Conservation (phyloP, 345 rosid species). For the Erucastrum elatum region DNA sequence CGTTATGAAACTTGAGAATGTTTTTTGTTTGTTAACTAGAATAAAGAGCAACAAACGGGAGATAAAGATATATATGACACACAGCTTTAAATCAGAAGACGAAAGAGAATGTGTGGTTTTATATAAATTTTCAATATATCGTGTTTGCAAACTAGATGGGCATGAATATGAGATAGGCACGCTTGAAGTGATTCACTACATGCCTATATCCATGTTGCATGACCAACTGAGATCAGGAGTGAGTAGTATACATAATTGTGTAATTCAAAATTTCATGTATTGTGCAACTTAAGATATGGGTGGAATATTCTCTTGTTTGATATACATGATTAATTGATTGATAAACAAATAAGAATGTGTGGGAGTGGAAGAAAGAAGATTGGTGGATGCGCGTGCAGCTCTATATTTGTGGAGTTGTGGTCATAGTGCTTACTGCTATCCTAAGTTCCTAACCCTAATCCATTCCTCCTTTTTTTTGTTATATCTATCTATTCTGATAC, state of each 20-base stretch:
- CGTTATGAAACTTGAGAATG: background rate
- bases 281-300: conserved; percentile 9
- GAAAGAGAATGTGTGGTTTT: background rate
- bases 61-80: background rate
- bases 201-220: conserved; percentile 14
- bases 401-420: conserved; percentile 59
- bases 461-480: too few species aligned
- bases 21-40: background rate
- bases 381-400: conserved; percentile 79
- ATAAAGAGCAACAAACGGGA: background rate
- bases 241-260: conserved; percentile 21
- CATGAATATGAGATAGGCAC: conserved; percentile 15
- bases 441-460: too few species aligned
- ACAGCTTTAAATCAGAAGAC: background rate
- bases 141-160: conserved; percentile 1
- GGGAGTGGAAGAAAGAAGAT: conserved; percentile 37
- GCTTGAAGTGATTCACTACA: conserved; percentile 27
- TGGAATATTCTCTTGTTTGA: conserved; percentile 11
- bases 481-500: too few species aligned
- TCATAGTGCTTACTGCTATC: conserved; percentile 43
- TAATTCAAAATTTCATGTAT: background rate
- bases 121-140: background rate
- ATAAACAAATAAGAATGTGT: conserved; percentile 33
- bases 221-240: conserved; percentile 10
- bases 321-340: background rate